These are phyloP conservation scores for Eucalyptus leucophloia DNA, from an alignment of 345 rosid species.

Conservation along the genomic window DNA sequence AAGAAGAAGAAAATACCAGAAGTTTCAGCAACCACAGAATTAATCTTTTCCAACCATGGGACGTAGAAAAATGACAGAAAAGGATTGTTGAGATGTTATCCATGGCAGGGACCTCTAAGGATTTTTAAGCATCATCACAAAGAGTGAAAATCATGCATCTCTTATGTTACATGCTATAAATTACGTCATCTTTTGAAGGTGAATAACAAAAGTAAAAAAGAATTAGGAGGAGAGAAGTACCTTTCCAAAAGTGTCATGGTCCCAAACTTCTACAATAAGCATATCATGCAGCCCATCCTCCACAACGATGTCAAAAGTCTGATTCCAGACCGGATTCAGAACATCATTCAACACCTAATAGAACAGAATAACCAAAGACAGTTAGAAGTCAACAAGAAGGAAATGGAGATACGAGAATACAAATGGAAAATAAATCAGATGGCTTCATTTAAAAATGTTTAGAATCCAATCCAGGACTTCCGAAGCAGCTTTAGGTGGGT, in stretches of 20 bases:
- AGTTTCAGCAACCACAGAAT: background rate
- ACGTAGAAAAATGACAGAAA: background rate
- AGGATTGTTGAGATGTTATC: background rate
- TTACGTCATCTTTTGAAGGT: background rate
- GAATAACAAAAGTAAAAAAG: background rate
- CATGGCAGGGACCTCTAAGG: background rate
- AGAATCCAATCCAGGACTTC: background rate
- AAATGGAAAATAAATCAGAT: background rate
- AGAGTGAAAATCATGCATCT: background rate
- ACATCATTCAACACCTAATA: slow-evolving; percentile 59
- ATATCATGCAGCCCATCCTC: slow-evolving; percentile 91
- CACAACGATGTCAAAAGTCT: slow-evolving; percentile 86
- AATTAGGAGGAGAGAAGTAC: slow-evolving; percentile 3
- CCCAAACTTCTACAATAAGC: slow-evolving; percentile 61
- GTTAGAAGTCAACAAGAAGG: background rate
- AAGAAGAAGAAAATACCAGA: background rate
- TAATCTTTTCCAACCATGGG: background rate
- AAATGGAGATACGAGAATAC: background rate
- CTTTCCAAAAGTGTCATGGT: slow-evolving; percentile 87
- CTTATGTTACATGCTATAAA: background rate
- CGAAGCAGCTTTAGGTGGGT: background rate
- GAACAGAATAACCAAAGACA: background rate
- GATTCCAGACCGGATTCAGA: slow-evolving; percentile 94
- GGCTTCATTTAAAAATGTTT: background rate
- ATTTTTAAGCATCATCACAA: background rate